Conservation (phyloP, 2,329 filamentous ascomycete species). For the Penicillium polonicum region DNA sequence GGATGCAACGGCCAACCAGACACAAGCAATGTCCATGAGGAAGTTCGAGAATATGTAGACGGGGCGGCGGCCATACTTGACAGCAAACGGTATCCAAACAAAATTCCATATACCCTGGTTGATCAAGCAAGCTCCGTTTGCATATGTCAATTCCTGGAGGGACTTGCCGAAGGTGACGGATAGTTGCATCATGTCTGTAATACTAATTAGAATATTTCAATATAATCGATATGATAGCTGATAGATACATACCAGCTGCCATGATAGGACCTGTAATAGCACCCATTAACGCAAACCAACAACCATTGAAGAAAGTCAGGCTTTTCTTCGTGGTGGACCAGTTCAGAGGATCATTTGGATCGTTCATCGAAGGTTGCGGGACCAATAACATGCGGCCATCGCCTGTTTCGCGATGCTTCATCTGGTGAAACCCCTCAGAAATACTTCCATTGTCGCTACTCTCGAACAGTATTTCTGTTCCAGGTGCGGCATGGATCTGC, state of each 20-base stretch:
- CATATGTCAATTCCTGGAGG: slow-evolving; percentile 12
- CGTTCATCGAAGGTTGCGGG: slow-evolving; percentile 14
- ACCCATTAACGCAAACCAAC: slow-evolving; percentile 20
- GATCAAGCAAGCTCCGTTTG: slow-evolving; percentile 17
- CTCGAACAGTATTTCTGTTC: slow-evolving; percentile 14
- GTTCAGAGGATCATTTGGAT: slow-evolving; percentile 18
- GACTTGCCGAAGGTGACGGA: slow-evolving; percentile 11
- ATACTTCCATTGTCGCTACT: neutral
- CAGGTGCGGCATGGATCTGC: slow-evolving; percentile 5
- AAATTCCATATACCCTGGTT: slow-evolving; percentile 19
- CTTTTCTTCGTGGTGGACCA: slow-evolving; percentile 16
- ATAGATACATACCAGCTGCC: slow-evolving; percentile 22
- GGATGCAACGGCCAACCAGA: slow-evolving; percentile 22
- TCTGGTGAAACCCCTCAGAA: slow-evolving; percentile 23
- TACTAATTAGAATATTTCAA: neutral
- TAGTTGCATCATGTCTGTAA: slow-evolving; percentile 15
- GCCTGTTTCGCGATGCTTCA: slow-evolving; percentile 12
- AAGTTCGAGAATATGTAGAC: slow-evolving; percentile 20
- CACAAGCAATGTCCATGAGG: slow-evolving; percentile 21
- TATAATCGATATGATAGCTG: neutral
- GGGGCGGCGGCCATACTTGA: slow-evolving; percentile 24
- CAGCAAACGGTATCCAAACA: slow-evolving; percentile 24
- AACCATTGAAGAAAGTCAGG: slow-evolving; percentile 16
- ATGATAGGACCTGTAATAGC: slow-evolving; percentile 23
- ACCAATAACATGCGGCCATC: slow-evolving; percentile 15